phyloP scores from a whole-genome alignment of 345 rosid species.

The Passiflora organensis region DNA sequence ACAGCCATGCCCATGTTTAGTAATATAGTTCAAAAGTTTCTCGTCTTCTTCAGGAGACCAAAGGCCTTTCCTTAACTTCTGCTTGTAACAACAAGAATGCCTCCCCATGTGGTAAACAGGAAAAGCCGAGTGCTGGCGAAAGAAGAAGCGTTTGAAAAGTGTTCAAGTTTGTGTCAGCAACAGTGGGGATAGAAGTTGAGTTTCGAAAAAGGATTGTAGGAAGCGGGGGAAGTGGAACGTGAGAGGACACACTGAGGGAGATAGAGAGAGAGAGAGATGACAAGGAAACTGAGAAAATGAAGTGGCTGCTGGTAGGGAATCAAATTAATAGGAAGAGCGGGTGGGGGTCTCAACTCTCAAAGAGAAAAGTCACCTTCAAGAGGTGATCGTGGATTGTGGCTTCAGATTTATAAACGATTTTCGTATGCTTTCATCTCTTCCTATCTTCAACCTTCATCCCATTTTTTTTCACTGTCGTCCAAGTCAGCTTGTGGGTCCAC shows the following conservation, averaged over 20 bases:
- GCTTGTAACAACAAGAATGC: constrained; percentile 73
- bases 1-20: constrained; percentile 71
- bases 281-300: constrained; percentile 21
- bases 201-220: constrained; percentile 7
- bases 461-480: constrained; percentile 5
- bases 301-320: constrained; percentile 34
- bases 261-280: constrained; percentile 15
- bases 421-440: background rate
- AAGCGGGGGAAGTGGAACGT: background rate
- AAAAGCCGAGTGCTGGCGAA: constrained; percentile 18
- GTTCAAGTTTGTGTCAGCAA: constrained; percentile 11
- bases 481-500: constrained; percentile 16
- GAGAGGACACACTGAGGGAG: constrained; percentile 1
- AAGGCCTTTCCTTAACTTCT: constrained; percentile 75
- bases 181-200: background rate
- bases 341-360: no score
- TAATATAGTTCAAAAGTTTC: constrained; percentile 63
- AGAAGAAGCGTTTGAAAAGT: constrained; percentile 10
- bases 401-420: constrained; percentile 14
- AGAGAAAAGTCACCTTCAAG: constrained; percentile 27
- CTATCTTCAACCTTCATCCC: no score
- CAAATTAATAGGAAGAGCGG: constrained; percentile 34
- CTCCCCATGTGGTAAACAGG: constrained; percentile 55
- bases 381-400: constrained; percentile 25
- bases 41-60: constrained; percentile 95